Percentiles rank a stretch among this genome's conserved stretches.
phyloP scores from a whole-genome alignment of 176 grass and related monocot species.

The Zea mays region Zm-B73-REFERENCE-NAM-5.0 NC_050099.1:115237001-115237500 shows the following conservation, averaged over 20 bases:
- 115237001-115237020: too few species aligned
- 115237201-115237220: conserved; percentile 15
- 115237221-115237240: not conserved
- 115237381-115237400: not conserved
- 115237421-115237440: not conserved
- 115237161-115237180: not conserved
- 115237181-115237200: not conserved
- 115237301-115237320: conserved; percentile 4
- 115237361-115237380: not conserved
- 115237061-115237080: too few species aligned
- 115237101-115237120: conserved; percentile 1
- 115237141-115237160: not conserved
- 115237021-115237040: too few species aligned
- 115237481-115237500: not conserved
- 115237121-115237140: conserved; percentile 14
- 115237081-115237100: not conserved
- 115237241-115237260: not conserved
- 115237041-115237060: too few species aligned
- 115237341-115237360: not conserved
- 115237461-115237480: not conserved
- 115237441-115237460: conserved; percentile 12
- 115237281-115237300: not conserved
- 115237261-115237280: conserved; percentile 14
- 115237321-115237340: not conserved
- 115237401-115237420: not conserved